Conservation (phyloP, 2,329 filamentous ascomycete species). For the Neonectria magnoliae region DNA sequence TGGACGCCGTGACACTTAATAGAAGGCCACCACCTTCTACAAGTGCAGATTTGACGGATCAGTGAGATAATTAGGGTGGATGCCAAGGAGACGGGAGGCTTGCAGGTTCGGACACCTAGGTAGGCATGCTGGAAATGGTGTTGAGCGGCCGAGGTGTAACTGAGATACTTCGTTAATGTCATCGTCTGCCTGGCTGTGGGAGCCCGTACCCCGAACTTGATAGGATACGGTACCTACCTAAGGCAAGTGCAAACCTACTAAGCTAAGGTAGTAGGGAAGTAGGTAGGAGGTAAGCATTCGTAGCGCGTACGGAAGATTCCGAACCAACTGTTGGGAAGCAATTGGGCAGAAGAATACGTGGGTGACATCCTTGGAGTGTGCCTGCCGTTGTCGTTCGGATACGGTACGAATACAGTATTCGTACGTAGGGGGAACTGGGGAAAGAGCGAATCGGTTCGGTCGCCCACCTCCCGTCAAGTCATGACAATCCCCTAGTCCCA, state of each 20-base stretch:
- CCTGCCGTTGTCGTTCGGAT: neutral
- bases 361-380: neutral
- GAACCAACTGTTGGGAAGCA: neutral
- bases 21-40: neutral
- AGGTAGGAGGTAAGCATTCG: neutral
- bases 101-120: neutral
- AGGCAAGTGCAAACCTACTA: no score
- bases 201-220: neutral
- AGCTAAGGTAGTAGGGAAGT: no score
- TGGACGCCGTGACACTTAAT: neutral
- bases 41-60: neutral
- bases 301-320: neutral
- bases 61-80: neutral
- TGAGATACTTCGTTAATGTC: neutral
- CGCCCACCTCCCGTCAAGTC: constrained; percentile 20
- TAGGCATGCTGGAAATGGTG: neutral
- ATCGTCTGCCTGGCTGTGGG: neutral
- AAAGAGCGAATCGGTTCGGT: constrained; percentile 19
- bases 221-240: neutral
- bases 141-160: neutral
- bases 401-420: neutral
- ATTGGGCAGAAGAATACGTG: constrained; percentile 1
- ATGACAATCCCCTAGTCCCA: neutral
- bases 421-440: constrained; percentile 12
- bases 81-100: neutral